These are phyloP conservation scores for Globisporangium cederbergense DNA, from an alignment of 352 stramenopile genomes.

Conservation along the genomic window DNA sequence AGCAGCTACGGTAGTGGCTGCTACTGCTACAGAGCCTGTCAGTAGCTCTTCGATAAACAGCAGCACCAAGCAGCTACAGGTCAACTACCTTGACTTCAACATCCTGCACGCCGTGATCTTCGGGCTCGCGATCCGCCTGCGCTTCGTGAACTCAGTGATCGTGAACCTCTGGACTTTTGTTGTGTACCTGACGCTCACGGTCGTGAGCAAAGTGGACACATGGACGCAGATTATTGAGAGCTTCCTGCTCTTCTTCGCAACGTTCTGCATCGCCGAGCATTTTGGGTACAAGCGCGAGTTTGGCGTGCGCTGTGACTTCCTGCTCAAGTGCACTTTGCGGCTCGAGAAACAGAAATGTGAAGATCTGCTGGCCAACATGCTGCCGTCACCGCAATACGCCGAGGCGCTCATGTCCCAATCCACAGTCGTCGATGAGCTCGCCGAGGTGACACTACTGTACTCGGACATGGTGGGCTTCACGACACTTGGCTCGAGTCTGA, in stretches of 20 bases:
- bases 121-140: constrained; percentile 50
- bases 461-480: constrained; percentile 88
- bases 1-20: too few species aligned
- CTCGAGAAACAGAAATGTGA: constrained; percentile 80
- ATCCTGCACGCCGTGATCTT: constrained; percentile 58
- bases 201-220: constrained; percentile 16
- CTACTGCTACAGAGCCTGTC: neutral
- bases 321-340: constrained; percentile 76
- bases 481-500: constrained; percentile 50
- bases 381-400: constrained; percentile 71
- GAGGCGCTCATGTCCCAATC: constrained; percentile 67
- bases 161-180: constrained; percentile 41
- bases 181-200: constrained; percentile 29
- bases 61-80: constrained; percentile 5
- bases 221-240: constrained; percentile 42
- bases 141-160: constrained; percentile 48
- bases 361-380: constrained; percentile 83
- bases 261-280: constrained; percentile 29
- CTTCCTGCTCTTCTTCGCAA: constrained; percentile 34
- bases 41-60: too few species aligned
- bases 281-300: constrained; percentile 68
- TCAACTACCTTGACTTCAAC: constrained; percentile 42
- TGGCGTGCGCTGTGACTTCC: constrained; percentile 63
- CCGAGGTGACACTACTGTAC: constrained; percentile 83
- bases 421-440: constrained; percentile 76